A percentile compares a stretch with the other conserved stretches of the same genome.
phyloP scores from a whole-genome alignment of 345 rosid genomes.

The Boechera retrofracta region DNA sequence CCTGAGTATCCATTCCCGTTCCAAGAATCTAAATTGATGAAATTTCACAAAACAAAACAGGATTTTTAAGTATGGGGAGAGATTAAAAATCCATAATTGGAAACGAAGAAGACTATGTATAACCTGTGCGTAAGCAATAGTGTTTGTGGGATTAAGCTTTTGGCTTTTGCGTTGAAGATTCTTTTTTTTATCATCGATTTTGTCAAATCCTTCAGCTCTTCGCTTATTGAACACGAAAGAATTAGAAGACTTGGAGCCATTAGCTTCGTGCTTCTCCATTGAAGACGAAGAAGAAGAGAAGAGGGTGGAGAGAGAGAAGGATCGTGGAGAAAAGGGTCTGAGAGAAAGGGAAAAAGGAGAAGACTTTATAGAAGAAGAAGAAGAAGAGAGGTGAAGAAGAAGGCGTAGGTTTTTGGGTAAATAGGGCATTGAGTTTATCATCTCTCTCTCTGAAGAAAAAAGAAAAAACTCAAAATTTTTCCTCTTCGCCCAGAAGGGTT shows the following conservation, averaged over 20 bases:
- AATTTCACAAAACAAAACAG: background rate
- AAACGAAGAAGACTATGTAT: background rate
- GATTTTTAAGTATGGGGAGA: background rate
- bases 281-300: constrained; percentile 46
- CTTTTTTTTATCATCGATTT: constrained; percentile 56
- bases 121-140: constrained; percentile 86
- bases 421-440: constrained; percentile 50
- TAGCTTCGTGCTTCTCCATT: constrained; percentile 53
- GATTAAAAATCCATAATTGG: background rate
- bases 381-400: constrained; percentile 44
- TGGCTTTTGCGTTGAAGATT: constrained; percentile 72
- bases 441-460: background rate
- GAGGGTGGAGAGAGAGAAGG: constrained; percentile 29
- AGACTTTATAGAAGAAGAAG: constrained; percentile 46
- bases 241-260: constrained; percentile 29
- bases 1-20: constrained; percentile 98
- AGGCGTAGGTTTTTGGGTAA: constrained; percentile 55
- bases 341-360: constrained; percentile 42
- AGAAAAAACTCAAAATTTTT: background rate
- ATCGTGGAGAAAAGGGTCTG: constrained; percentile 40
- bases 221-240: constrained; percentile 68
- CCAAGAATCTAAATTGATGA: constrained; percentile 67
- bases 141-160: constrained; percentile 76
- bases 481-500: constrained; percentile 31
- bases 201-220: constrained; percentile 78